Evolutionary conservation across 2,329 filamentous ascomycete genomes (phyloP).

Genomic region (Aspergillus japonicus): DNA sequence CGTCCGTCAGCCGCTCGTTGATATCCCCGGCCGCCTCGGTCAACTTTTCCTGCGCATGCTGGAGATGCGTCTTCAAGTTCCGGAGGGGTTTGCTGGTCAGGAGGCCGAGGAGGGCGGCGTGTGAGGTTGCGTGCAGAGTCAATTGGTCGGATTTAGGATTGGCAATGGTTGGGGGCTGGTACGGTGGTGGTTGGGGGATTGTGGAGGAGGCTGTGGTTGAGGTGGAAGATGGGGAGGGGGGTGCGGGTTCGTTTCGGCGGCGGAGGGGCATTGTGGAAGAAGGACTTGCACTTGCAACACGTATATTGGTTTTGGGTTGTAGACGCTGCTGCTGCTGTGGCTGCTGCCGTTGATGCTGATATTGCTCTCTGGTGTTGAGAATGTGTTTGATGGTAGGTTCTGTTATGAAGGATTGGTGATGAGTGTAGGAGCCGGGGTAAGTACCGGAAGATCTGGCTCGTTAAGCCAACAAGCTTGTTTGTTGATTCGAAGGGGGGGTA

Average conservation of each 20-base stretch:
- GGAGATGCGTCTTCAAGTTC: constrained; percentile 51
- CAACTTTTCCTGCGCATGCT: constrained; percentile 48
- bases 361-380: background rate
- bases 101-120: constrained; percentile 49
- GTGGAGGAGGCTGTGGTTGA: background rate
- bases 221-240: background rate
- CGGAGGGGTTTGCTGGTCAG: constrained; percentile 41
- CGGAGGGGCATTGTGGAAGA: background rate
- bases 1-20: constrained; percentile 53
- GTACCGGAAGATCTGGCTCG: too few species aligned
- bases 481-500: too few species aligned
- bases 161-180: constrained; percentile 56
- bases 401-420: background rate
- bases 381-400: background rate
- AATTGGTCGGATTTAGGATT: constrained; percentile 50
- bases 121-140: constrained; percentile 50
- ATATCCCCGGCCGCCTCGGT: constrained; percentile 52
- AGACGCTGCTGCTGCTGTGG: too few species aligned
- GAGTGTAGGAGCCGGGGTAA: background rate
- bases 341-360: too few species aligned
- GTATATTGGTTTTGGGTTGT: too few species aligned
- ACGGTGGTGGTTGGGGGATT: constrained; percentile 13
- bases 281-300: too few species aligned
- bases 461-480: too few species aligned
- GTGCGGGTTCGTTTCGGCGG: background rate